phyloP scores from a whole-genome alignment of 2,329 filamentous ascomycete genomes.

The Dactylonectria estremocensis region DNA sequence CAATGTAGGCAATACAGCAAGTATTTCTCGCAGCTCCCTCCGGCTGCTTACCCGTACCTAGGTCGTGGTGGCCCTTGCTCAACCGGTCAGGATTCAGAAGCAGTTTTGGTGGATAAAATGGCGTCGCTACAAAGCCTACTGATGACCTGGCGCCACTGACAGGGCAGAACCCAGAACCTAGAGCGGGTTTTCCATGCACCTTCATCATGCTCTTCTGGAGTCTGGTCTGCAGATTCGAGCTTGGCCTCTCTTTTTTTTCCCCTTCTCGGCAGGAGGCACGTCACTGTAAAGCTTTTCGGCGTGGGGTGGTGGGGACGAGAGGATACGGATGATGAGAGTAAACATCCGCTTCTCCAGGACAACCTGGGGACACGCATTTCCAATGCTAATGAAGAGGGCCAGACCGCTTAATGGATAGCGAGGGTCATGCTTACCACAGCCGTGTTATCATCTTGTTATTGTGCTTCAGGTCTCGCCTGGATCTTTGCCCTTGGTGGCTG shows the following conservation, averaged over 20 bases:
- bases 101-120: background rate
- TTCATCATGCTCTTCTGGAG: constrained; percentile 22
- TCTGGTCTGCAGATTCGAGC: constrained; percentile 14
- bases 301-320: constrained; percentile 25
- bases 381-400: constrained; percentile 4
- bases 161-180: constrained; percentile 13
- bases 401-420: constrained; percentile 10
- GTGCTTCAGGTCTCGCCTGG: background rate
- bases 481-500: background rate
- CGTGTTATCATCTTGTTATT: background rate
- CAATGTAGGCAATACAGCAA: too few relatives aligned
- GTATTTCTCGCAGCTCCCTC: background rate
- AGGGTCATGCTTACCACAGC: background rate
- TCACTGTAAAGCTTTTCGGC: constrained; percentile 31
- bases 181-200: background rate
- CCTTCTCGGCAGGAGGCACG: constrained; percentile 25
- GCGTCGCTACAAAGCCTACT: background rate
- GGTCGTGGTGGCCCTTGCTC: background rate
- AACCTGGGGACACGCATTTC: constrained; percentile 7
- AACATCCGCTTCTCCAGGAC: constrained; percentile 8
- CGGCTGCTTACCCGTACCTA: background rate
- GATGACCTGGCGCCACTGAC: constrained; percentile 30
- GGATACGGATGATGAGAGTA: constrained; percentile 14
- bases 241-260: constrained; percentile 25
- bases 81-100: background rate